Evolutionary conservation across 305 asterid species (phyloP), one percentile per base, ranked within the genome.

Genomic region (Solanum hybrid): DNA sequence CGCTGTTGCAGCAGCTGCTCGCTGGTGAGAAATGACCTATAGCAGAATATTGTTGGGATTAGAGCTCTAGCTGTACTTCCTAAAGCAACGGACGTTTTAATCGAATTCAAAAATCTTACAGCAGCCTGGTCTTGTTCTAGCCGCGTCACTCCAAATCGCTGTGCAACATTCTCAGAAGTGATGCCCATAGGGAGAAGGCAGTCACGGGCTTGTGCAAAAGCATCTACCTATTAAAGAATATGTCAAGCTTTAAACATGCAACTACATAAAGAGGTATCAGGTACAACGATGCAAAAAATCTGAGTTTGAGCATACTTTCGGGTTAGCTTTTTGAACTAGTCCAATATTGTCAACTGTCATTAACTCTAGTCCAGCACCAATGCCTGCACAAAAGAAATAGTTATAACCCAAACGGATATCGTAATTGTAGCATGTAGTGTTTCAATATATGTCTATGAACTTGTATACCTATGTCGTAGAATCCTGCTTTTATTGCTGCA

Each of bases 151-250:
- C 98, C 98, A 91, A 36, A 95, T 84, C 96, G 95, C 92, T 94
- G 94, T 24, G 98, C 98, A 76, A 97, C 99, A 73, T 95, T 97
- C 93, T 97, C 99, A 85, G 99, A 96, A 90, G 99, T 96, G 57
- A 92, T 89, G n/a, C 99, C 99, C 99, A 97, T 95, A 4, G 99
- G 99, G 88, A 97, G 96, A 89, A 97, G 97, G 92, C 99, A 97
- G 77, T 96, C 99, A 57, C 94, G 96, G 68, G 98, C 99, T 93
- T 94, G 95, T 36, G 95, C 88, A 76, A 95, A 93, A 72, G 77
- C 90, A 29, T 97, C 93, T 22, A 90, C 91, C 99, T 96, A 93
- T 79, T 32, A 83, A 91, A 79, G 37, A 65, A 90, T 33, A 84
- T 61, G n/a, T 81, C 31, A 82, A 87, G 45, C 80, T 84, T 27